A percentile compares a stretch with the other conserved stretches of the same genome.
These are phyloP conservation scores for Calycina marina DNA, from an alignment of 2,329 filamentous ascomycete species.

Conservation along the genomic window DNA sequence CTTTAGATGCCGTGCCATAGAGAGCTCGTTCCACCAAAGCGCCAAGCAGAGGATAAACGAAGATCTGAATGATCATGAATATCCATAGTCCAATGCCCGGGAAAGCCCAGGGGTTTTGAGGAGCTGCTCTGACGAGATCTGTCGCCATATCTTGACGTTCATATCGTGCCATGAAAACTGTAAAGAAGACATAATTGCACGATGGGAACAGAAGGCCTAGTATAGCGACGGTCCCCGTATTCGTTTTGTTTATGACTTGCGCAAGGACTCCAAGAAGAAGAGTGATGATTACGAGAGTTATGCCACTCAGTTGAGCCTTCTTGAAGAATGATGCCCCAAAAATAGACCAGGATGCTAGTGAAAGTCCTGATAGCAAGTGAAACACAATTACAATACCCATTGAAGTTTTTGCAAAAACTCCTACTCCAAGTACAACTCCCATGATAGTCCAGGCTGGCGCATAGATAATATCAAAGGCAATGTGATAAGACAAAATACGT, in stretches of 20 bases:
- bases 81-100: conserved; percentile 67
- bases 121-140: conserved; percentile 46
- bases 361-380: conserved; percentile 61
- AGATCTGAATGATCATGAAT: conserved; percentile 62
- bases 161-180: conserved; percentile 61
- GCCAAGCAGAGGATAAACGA: conserved; percentile 63
- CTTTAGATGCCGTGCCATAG: conserved; percentile 58
- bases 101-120: conserved; percentile 50
- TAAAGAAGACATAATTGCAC: conserved; percentile 77
- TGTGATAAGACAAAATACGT: conserved; percentile 63
- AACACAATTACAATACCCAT: conserved; percentile 55
- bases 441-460: conserved; percentile 71
- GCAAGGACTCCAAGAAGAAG: conserved; percentile 70
- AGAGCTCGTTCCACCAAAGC: conserved; percentile 58
- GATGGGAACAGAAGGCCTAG: conserved; percentile 70
- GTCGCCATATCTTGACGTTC: conserved; percentile 46
- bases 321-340: conserved; percentile 74
- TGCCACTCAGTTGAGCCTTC: conserved; percentile 77
- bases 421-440: conserved; percentile 45
- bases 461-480: conserved; percentile 70
- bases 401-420: conserved; percentile 51
- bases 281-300: conserved; percentile 57
- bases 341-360: conserved; percentile 67
- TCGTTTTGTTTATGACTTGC: conserved; percentile 50
- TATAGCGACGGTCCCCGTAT: conserved; percentile 47